phyloP scores from a whole-genome alignment of 345 rosid species.

The Excoecaria cochinchinensis region DNA sequence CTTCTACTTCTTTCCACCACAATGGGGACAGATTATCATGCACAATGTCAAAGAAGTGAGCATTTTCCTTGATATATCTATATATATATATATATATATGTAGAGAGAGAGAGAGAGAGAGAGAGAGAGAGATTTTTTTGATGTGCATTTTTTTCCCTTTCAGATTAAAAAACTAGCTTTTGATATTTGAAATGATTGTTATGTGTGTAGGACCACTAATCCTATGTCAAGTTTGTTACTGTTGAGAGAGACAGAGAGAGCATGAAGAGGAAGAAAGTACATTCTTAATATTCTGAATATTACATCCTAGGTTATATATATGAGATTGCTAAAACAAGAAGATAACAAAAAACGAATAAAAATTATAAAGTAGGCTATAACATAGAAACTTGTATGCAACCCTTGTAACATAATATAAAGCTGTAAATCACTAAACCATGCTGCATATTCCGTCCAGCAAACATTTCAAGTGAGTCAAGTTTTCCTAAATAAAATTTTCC shows the following conservation, averaged over 20 bases:
- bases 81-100: too few species aligned
- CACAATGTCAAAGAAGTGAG: conserved; percentile 34
- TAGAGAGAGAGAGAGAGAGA: too few species aligned
- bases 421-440: too few species aligned
- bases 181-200: neutral
- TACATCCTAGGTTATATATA: neutral
- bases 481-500: too few species aligned
- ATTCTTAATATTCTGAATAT: neutral
- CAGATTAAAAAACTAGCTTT: neutral
- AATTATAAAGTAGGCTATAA: too few species aligned
- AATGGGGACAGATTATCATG: conserved; percentile 24
- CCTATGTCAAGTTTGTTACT: conserved; percentile 2
- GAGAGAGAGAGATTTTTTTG: neutral
- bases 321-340: too few species aligned
- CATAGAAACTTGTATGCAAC: too few species aligned
- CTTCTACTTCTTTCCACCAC: conserved; percentile 29
- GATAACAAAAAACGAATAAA: too few species aligned
- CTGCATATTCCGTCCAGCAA: too few species aligned
- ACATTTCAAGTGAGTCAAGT: neutral
- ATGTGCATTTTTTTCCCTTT: neutral
- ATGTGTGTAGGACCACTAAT: neutral
- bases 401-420: too few species aligned
- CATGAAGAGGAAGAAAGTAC: neutral
- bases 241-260: too few species aligned
- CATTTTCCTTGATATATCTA: neutral